Percentiles rank a stretch among this genome's conserved stretches.
These are phyloP conservation scores for Porphyra umbilicalis DNA, from an alignment of 31 red algal species.

Conservation along the genomic window DNA sequence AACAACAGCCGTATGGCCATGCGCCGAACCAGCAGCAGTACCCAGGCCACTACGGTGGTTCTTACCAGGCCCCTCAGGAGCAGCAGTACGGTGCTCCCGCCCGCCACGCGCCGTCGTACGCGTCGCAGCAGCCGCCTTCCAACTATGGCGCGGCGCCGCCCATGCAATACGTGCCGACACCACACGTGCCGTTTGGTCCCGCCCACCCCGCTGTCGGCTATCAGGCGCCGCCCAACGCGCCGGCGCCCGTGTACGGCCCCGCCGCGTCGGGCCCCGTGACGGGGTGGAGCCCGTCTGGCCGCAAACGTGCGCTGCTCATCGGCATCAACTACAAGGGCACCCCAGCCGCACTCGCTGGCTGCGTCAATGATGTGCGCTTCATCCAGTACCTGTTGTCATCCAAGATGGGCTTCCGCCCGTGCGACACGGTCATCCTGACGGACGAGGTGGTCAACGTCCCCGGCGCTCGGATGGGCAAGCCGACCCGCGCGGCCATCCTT, in stretches of 20 bases:
- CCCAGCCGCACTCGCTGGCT: constrained; percentile 22
- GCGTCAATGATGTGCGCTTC: constrained; percentile 63
- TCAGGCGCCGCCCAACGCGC: background rate
- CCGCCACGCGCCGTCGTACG: background rate
- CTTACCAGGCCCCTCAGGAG: background rate
- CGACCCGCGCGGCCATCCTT: constrained; percentile 36
- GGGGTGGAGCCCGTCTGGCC: constrained; percentile 18
- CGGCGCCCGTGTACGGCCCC: background rate
- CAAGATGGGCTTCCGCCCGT: constrained; percentile 35
- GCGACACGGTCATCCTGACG: constrained; percentile 53
- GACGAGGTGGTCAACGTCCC: constrained; percentile 27
- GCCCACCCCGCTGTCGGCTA: background rate
- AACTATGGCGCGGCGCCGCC: background rate
- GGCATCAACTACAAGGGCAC: constrained; percentile 71
- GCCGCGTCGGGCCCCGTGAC: background rate
- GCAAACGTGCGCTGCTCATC: constrained; percentile 43
- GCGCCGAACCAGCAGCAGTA: background rate
- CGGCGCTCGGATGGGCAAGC: constrained; percentile 23
- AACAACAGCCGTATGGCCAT: background rate
- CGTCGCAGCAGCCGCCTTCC: background rate
- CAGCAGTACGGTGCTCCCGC: background rate
- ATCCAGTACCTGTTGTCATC: constrained; percentile 46
- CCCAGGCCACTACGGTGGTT: background rate
- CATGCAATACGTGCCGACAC: background rate
- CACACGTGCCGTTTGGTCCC: background rate